Evolutionary conservation across 768 basidiomycete genomes (phyloP).

Genomic region (Boletus speciosus): DNA sequence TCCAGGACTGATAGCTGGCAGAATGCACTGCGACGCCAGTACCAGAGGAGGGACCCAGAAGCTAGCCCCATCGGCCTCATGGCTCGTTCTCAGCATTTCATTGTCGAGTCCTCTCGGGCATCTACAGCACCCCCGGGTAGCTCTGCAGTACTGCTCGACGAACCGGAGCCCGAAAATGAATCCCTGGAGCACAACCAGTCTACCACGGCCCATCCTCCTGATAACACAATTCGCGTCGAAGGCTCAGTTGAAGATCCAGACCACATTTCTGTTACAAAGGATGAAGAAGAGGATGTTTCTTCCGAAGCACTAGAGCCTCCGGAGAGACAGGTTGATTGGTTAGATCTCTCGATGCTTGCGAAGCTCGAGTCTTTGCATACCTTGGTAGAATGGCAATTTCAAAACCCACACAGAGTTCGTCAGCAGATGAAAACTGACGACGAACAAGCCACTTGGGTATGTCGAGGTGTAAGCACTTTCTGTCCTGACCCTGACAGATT

Average conservation of each 20-base stretch:
- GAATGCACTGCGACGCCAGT: constrained; percentile 70
- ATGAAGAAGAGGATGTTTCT: constrained; percentile 20
- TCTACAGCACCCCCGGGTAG: constrained; percentile 22
- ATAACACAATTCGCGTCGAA: background rate
- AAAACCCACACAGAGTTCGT: constrained; percentile 67
- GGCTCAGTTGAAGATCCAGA: background rate
- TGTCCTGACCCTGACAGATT: background rate
- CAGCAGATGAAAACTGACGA: constrained; percentile 76
- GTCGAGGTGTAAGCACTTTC: constrained; percentile 22
- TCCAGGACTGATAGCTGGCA: constrained; percentile 75
- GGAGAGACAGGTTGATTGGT: constrained; percentile 60
- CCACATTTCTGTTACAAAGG: constrained; percentile 9
- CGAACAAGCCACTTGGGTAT: constrained; percentile 73
- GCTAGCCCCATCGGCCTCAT: constrained; percentile 68
- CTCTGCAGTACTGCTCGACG: constrained; percentile 8
- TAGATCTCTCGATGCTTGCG: constrained; percentile 61
- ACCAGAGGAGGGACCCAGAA: constrained; percentile 65
- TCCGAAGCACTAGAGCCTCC: constrained; percentile 19
- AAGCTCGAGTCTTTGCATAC: constrained; percentile 75
- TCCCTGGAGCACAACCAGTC: constrained; percentile 7
- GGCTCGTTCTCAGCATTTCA: constrained; percentile 21
- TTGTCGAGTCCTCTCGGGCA: constrained; percentile 29
- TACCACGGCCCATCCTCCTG: constrained; percentile 2
- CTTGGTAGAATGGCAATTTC: constrained; percentile 84
- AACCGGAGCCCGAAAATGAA: constrained; percentile 13